Evolutionary conservation across 805 yeast genomes (phyloP).

Genomic region (Wickerhamiella occidentalis): DNA sequence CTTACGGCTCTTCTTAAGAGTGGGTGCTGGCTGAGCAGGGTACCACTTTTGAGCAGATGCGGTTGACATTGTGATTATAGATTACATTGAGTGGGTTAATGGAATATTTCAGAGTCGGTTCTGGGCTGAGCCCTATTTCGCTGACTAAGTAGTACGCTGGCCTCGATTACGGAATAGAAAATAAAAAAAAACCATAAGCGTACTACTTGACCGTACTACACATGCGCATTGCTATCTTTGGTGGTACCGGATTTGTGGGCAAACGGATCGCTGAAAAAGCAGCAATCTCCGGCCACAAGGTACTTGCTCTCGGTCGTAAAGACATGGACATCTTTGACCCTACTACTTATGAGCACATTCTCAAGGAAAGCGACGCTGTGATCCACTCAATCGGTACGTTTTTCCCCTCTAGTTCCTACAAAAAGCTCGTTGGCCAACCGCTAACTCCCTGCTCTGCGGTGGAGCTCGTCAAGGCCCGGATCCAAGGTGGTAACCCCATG

Average conservation of each 20-base stretch:
- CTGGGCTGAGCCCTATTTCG: slow-evolving; percentile 13
- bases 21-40: slow-evolving; percentile 75
- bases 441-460: slow-evolving; percentile 12
- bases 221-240: slow-evolving; percentile 50
- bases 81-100: slow-evolving; percentile 11
- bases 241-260: slow-evolving; percentile 77
- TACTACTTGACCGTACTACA: too few relatives aligned
- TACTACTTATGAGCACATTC: slow-evolving; percentile 37
- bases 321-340: slow-evolving; percentile 60
- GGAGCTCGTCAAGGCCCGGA: slow-evolving; percentile 9
- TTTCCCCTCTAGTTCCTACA: slow-evolving; percentile 57
- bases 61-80: slow-evolving; percentile 19
- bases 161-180: too few relatives aligned
- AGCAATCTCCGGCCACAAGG: slow-evolving; percentile 47
- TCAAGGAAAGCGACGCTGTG: slow-evolving; percentile 47
- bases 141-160: not conserved
- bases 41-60: slow-evolving; percentile 60
- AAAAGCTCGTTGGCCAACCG: slow-evolving; percentile 30
- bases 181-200: not conserved
- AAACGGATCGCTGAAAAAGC: slow-evolving; percentile 56
- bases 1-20: slow-evolving; percentile 83
- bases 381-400: slow-evolving; percentile 77
- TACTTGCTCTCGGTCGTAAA: slow-evolving; percentile 34
- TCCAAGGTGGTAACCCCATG: slow-evolving; percentile 50
- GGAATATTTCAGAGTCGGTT: not conserved